These are phyloP conservation scores for Pestalotiopsis sp. DNA, from an alignment of 2,329 filamentous ascomycete genomes.

Conservation along the genomic window DNA sequence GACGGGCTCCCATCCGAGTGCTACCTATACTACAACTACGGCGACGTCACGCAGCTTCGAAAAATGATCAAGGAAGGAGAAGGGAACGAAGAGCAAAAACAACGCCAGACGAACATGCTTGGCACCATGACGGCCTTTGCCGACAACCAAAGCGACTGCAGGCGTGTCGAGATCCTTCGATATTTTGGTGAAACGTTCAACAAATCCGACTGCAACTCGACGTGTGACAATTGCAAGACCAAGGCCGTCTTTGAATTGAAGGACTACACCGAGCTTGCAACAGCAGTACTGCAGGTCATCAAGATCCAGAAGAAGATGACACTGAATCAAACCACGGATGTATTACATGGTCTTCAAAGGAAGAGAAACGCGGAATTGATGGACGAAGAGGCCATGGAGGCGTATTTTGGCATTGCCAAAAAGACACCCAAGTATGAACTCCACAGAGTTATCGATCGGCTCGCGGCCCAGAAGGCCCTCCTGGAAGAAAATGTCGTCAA, in stretches of 20 bases:
- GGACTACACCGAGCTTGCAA: slow-evolving; percentile 78
- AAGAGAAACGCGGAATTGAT: slow-evolving; percentile 51
- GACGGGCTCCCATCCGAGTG: slow-evolving; percentile 88
- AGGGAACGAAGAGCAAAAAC: slow-evolving; percentile 76
- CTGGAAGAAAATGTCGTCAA: slow-evolving; percentile 71
- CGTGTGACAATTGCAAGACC: slow-evolving; percentile 89
- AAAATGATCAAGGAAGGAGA: slow-evolving; percentile 85
- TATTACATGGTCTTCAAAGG: slow-evolving; percentile 70
- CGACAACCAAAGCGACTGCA: slow-evolving; percentile 86
- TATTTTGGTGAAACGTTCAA: slow-evolving; percentile 92
- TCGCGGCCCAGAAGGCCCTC: slow-evolving; percentile 76
- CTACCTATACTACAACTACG: slow-evolving; percentile 85
- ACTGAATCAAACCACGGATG: slow-evolving; percentile 79
- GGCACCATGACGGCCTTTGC: slow-evolving; percentile 84
- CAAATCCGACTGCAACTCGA: slow-evolving; percentile 68
- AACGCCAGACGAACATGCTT: slow-evolving; percentile 83
- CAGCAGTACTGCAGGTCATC: slow-evolving; percentile 71
- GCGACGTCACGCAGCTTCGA: slow-evolving; percentile 72
- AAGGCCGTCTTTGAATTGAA: slow-evolving; percentile 69
- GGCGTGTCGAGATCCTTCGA: slow-evolving; percentile 83
- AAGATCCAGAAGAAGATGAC: slow-evolving; percentile 66
- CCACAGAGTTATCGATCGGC: slow-evolving; percentile 79
- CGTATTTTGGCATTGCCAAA: slow-evolving; percentile 69
- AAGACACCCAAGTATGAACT: slow-evolving; percentile 74
- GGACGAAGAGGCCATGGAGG: slow-evolving; percentile 50